phyloP scores from a whole-genome alignment of 2,329 filamentous ascomycete species.

The Talaromyces albobiverticillius region DNA sequence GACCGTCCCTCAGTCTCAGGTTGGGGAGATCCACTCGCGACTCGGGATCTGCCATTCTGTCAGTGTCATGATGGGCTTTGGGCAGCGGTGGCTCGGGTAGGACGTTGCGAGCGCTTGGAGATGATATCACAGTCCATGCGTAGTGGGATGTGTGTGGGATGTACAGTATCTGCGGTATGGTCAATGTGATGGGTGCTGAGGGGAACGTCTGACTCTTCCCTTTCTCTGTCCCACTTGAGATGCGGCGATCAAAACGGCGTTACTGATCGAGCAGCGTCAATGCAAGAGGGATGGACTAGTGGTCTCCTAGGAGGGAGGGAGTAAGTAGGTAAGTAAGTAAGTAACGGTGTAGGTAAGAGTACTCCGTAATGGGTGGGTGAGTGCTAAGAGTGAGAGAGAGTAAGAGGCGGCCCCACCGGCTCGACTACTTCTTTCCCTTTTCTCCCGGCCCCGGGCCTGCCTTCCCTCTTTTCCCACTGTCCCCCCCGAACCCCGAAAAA shows the following conservation, averaged over 20 bases:
- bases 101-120: too few species aligned
- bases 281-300: neutral
- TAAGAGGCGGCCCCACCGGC: conserved; percentile 2
- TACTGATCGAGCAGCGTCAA: neutral
- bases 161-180: too few species aligned
- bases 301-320: neutral
- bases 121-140: conserved; percentile 4
- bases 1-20: too few species aligned
- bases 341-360: too few species aligned
- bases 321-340: neutral
- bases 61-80: neutral
- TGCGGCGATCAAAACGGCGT: neutral
- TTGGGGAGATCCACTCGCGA: neutral
- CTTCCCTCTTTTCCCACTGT: conserved; percentile 3
- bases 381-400: neutral
- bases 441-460: neutral
- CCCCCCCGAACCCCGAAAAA: neutral
- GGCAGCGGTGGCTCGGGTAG: too few species aligned
- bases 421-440: conserved; percentile 10
- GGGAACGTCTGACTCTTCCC: too few species aligned
- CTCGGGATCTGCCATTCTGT: conserved; percentile 3
- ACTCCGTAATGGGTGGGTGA: too few species aligned
- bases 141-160: too few species aligned
- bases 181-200: too few species aligned
- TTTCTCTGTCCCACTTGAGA: too few species aligned